Conservation (phyloP, 768 basidiomycete genomes). For the Kwoniella newhampshirensis region DNA sequence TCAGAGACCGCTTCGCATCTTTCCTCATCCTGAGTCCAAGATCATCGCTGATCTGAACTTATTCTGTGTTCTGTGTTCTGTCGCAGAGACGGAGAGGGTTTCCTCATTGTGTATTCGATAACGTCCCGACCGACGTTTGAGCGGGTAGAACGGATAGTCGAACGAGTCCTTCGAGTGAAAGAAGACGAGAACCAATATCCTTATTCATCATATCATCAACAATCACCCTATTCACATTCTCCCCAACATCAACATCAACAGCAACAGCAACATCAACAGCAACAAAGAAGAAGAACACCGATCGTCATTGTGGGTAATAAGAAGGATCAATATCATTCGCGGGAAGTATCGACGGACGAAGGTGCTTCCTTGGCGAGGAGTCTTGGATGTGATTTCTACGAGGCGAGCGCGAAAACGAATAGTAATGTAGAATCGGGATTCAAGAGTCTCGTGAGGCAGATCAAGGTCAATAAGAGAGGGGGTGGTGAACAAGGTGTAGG, state of each 20-base stretch:
- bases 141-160: conserved; percentile 82
- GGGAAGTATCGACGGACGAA: conserved; percentile 88
- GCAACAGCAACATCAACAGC: not conserved
- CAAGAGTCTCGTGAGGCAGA: conserved; percentile 67
- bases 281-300: conserved; percentile 61
- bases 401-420: conserved; percentile 94
- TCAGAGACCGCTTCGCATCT: too few relatives aligned
- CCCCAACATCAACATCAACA: not conserved
- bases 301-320: conserved; percentile 98
- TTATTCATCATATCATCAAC: conserved; percentile 8
- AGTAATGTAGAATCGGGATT: conserved; percentile 89
- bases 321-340: conserved; percentile 83
- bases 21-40: too few relatives aligned
- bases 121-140: conserved; percentile 90
- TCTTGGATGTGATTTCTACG: conserved; percentile 90
- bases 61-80: conserved; percentile 49
- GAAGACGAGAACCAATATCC: conserved; percentile 53
- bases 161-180: conserved; percentile 86
- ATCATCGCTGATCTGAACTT: too few relatives aligned
- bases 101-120: conserved; percentile 94
- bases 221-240: not conserved
- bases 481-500: conserved; percentile 54
- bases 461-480: conserved; percentile 37
- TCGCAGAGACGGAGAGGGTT: conserved; percentile 92
- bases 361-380: conserved; percentile 75